These are phyloP conservation scores for Fusarium burgessii DNA, from an alignment of 2,329 filamentous ascomycete genomes.

Conservation along the genomic window DNA sequence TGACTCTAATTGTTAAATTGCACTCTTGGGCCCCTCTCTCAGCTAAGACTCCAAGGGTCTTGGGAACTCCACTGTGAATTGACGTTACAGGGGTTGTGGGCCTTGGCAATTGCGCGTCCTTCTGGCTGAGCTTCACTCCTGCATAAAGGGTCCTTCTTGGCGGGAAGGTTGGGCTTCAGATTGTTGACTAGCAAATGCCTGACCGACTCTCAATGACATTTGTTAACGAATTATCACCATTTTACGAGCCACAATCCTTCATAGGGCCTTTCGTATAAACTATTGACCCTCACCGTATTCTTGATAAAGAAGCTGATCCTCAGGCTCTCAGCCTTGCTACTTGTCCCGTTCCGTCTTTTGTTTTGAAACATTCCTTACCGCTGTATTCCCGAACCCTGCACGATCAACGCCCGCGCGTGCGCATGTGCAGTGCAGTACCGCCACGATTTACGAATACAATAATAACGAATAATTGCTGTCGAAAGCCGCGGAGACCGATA, in stretches of 20 bases:
- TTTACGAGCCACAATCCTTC: neutral
- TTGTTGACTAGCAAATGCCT: neutral
- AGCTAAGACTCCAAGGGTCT: conserved; percentile 2
- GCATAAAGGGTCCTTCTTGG: conserved; percentile 29
- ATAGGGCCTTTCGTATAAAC: neutral
- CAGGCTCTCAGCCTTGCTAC: neutral
- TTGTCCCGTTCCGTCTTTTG: neutral
- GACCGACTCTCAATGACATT: neutral
- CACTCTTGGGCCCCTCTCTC: neutral
- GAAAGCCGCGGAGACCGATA: neutral
- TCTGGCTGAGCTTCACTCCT: conserved; percentile 31
- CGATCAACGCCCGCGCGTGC: neutral
- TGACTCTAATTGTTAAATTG: neutral
- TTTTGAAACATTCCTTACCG: neutral
- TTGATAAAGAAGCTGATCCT: neutral
- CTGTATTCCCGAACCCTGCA: neutral
- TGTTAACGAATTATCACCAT: neutral
- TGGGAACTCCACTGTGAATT: conserved; percentile 10
- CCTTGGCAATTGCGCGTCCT: conserved; percentile 39
- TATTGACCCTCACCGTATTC: neutral
- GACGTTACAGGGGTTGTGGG: neutral
- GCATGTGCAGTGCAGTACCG: neutral
- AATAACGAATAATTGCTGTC: neutral
- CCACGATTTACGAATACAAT: neutral
- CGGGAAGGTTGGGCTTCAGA: neutral